Conservation (phyloP, 2,329 filamentous ascomycete species). For the Delphinella strobiligena region DNA sequence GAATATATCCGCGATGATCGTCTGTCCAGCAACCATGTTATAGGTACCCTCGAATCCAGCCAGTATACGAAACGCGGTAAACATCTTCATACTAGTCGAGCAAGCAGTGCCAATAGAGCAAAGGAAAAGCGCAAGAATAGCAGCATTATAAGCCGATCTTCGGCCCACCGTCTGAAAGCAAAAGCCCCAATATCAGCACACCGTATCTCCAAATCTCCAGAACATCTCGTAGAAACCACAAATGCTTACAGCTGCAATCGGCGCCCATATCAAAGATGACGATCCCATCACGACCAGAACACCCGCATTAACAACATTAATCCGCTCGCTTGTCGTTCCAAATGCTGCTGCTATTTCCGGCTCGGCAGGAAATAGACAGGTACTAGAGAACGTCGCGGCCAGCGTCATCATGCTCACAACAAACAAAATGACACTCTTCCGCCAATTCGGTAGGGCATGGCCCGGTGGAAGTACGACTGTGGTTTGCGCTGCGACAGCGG, state of each 20-base stretch:
- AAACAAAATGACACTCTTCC: slow-evolving; percentile 52
- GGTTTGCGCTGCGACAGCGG: no score
- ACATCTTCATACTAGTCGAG: slow-evolving; percentile 56
- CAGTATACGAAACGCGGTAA: no score
- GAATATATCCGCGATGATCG: slow-evolving; percentile 47
- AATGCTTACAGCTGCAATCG: slow-evolving; percentile 35
- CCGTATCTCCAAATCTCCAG: no score
- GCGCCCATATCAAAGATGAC: slow-evolving; percentile 56
- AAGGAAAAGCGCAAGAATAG: slow-evolving; percentile 48
- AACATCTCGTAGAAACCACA: not conserved
- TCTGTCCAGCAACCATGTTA: slow-evolving; percentile 57
- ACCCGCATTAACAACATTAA: slow-evolving; percentile 60
- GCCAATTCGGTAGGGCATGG: slow-evolving; percentile 2
- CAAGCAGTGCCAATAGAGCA: slow-evolving; percentile 58
- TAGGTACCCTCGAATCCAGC: slow-evolving; percentile 64
- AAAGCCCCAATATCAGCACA: not conserved
- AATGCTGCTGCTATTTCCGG: slow-evolving; percentile 57
- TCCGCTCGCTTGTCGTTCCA: slow-evolving; percentile 49
- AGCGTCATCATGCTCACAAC: slow-evolving; percentile 62
- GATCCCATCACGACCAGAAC: slow-evolving; percentile 61
- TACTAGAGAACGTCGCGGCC: slow-evolving; percentile 59
- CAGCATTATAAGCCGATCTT: slow-evolving; percentile 38
- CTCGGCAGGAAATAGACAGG: slow-evolving; percentile 57
- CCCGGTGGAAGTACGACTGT: not conserved
- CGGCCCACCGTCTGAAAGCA: slow-evolving; percentile 21